Percentiles rank a stretch among this genome's conserved stretches.
phyloP scores from a whole-genome alignment of 164 flowering plant species.

The Dillenia suffruticosa region DNA sequence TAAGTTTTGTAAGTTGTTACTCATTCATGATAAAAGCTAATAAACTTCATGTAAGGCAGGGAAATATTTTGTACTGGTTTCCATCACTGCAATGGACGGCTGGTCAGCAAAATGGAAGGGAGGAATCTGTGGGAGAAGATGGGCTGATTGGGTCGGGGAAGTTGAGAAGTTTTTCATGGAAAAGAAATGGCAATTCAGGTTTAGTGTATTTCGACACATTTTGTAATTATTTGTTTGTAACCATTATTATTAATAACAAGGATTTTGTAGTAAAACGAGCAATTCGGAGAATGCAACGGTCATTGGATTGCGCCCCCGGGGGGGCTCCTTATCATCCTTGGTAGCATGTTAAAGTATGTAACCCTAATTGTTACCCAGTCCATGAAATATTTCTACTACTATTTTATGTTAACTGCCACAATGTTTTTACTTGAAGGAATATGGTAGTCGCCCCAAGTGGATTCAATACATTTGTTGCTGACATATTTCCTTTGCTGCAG shows the following conservation, averaged over 20 bases:
- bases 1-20: too few relatives aligned
- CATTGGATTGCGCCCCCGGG: conserved; percentile 57
- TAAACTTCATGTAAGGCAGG: conserved; percentile 41
- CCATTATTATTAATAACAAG: conserved; percentile 8
- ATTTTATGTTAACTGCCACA: too few relatives aligned
- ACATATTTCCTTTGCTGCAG: too few relatives aligned
- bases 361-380: background rate
- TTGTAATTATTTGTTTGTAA: background rate
- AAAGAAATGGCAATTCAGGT: conserved; percentile 88
- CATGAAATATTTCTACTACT: too few relatives aligned
- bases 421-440: conserved; percentile 44
- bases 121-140: conserved; percentile 87
- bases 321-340: conserved; percentile 76
- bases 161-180: conserved; percentile 68
- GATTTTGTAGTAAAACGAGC: conserved; percentile 63
- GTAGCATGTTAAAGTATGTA: conserved; percentile 75
- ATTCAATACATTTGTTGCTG: conserved; percentile 65
- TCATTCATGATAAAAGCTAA: too few relatives aligned
- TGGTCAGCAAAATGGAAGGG: conserved; percentile 50
- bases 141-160: conserved; percentile 75
- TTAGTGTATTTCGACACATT: background rate
- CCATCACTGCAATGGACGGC: conserved; percentile 93
- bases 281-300: conserved; percentile 80
- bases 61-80: conserved; percentile 83
- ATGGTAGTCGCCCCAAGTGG: conserved; percentile 50